Percentiles rank a stretch among this genome's conserved stretches.
These are phyloP conservation scores for Pythium guiyangense DNA, from an alignment of 352 stramenopile species.

Conservation along the genomic window DNA sequence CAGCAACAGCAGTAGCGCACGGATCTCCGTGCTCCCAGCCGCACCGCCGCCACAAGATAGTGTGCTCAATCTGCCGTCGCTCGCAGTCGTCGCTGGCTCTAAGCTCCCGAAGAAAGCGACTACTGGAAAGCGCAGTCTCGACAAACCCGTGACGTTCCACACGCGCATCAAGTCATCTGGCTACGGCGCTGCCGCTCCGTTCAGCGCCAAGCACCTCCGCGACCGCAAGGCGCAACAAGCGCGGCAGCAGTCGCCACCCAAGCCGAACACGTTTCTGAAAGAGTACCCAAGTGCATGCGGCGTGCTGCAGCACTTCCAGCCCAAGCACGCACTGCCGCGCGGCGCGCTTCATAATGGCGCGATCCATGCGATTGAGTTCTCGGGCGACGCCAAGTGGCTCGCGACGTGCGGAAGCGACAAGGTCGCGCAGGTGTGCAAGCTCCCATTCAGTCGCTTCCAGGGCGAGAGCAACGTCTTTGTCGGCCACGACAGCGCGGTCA, in stretches of 20 bases:
- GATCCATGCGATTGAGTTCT: conserved; percentile 75
- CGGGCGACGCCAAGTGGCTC: conserved; percentile 69
- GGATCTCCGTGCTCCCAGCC: conserved; percentile 47
- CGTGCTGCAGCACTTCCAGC: conserved; percentile 53
- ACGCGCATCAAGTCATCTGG: conserved; percentile 77
- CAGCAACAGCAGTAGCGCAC: neutral
- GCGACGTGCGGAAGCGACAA: conserved; percentile 61
- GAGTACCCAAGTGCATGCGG: conserved; percentile 68
- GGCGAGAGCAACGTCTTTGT: conserved; percentile 66
- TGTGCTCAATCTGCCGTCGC: conserved; percentile 46
- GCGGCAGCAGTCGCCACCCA: conserved; percentile 6
- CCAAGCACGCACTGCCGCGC: conserved; percentile 43
- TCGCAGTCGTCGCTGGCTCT: conserved; percentile 19
- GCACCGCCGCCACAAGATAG: conserved; percentile 39
- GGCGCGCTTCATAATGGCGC: conserved; percentile 57
- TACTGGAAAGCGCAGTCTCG: conserved; percentile 16
- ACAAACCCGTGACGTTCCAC: conserved; percentile 83
- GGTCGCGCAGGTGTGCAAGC: conserved; percentile 54
- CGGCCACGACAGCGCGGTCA: conserved; percentile 64
- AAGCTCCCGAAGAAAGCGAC: conserved; percentile 10
- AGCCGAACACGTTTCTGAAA: conserved; percentile 40
- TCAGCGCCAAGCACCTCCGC: conserved; percentile 25
- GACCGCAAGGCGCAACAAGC: conserved; percentile 16
- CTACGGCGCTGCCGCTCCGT: conserved; percentile 42
- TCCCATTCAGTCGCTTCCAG: conserved; percentile 68